These are phyloP conservation scores for Physocladia obscura DNA, from an alignment of 192 early-diverging fungal species.

Conservation along the genomic window DNA sequence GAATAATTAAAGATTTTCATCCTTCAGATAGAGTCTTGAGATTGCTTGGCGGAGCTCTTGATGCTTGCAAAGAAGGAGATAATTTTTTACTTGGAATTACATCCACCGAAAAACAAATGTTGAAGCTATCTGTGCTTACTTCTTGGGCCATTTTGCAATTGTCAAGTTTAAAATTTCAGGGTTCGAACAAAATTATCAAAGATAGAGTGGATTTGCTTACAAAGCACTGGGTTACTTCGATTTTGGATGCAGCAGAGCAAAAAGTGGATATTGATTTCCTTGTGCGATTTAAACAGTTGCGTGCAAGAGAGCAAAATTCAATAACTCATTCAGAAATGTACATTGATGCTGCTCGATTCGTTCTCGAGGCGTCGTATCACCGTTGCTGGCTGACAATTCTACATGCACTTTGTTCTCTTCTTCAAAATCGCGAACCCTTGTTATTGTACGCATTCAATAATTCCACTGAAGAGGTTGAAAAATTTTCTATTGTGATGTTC, in stretches of 20 bases:
- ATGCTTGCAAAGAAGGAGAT: constrained; percentile 63
- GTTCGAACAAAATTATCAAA: constrained; percentile 58
- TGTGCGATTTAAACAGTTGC: constrained; percentile 16
- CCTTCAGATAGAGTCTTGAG: constrained; percentile 70
- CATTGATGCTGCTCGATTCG: constrained; percentile 64
- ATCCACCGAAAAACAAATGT: constrained; percentile 76
- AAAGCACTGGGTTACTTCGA: constrained; percentile 61
- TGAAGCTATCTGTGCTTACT: constrained; percentile 71
- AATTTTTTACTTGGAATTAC: constrained; percentile 46
- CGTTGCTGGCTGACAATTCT: constrained; percentile 38
- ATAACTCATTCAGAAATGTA: constrained; percentile 28
- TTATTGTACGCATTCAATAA: constrained; percentile 10
- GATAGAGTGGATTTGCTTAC: constrained; percentile 55
- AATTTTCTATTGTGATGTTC: constrained; percentile 52
- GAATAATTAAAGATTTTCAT: constrained; percentile 80
- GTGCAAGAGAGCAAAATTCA: background rate
- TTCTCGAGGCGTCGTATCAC: constrained; percentile 58
- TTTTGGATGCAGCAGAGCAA: constrained; percentile 66
- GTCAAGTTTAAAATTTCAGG: constrained; percentile 61
- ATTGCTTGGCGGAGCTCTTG: constrained; percentile 67
- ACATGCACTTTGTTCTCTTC: constrained; percentile 36
- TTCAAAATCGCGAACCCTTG: constrained; percentile 21
- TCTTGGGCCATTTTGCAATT: constrained; percentile 80
- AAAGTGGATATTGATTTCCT: constrained; percentile 63
- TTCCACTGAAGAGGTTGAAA: constrained; percentile 2